Percentiles rank a stretch among this genome's conserved stretches.
phyloP scores from a whole-genome alignment of 2,329 filamentous ascomycete genomes.

The Aspergillus sp. region DNA sequence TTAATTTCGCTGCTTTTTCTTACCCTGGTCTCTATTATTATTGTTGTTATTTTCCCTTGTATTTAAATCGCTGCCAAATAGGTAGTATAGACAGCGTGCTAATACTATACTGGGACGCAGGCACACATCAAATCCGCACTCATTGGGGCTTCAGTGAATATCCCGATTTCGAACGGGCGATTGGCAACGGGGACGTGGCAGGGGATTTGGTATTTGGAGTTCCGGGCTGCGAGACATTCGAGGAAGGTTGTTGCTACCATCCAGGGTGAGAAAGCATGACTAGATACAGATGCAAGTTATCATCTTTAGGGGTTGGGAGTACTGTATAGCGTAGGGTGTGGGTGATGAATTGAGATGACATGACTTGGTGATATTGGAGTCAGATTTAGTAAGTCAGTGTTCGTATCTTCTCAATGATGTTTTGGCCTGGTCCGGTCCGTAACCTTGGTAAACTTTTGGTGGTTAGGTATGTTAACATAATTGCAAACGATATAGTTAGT shows the following conservation, averaged over 20 bases:
- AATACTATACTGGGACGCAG: slow-evolving; percentile 37
- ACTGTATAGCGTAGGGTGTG: neutral
- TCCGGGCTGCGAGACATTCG: slow-evolving; percentile 71
- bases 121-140: slow-evolving; percentile 92
- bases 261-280: slow-evolving; percentile 70
- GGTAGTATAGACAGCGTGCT: neutral
- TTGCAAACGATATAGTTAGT: slow-evolving; percentile 17
- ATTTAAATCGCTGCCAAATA: too few relatives aligned
- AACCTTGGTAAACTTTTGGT: neutral
- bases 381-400: neutral
- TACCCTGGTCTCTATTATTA: neutral
- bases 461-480: too few relatives aligned
- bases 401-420: neutral
- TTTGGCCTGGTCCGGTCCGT: neutral
- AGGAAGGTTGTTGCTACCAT: slow-evolving; percentile 89
- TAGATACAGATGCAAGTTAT: slow-evolving; percentile 1
- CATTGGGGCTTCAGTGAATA: slow-evolving; percentile 82
- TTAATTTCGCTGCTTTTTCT: neutral
- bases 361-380: neutral
- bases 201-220: slow-evolving; percentile 93
- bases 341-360: too few relatives aligned
- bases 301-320: neutral
- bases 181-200: slow-evolving; percentile 65
- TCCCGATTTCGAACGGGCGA: slow-evolving; percentile 85
- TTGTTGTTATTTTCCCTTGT: too few relatives aligned